Base-by-base conservation (phyloP, 2,329 filamentous ascomycete species). In the Erysiphe pulchra region DNA sequence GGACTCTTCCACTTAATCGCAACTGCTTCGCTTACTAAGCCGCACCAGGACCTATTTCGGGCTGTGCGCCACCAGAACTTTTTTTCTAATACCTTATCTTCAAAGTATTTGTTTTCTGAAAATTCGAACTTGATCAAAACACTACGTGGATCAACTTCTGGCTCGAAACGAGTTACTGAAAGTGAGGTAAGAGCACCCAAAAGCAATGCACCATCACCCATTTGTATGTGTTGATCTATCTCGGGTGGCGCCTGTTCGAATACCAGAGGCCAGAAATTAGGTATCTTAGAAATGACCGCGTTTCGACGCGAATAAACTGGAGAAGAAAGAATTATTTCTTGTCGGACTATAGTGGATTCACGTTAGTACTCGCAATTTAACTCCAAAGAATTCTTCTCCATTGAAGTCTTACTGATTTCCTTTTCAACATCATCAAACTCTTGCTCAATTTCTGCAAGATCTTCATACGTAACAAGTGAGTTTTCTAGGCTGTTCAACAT, bases 191-290 rank as follows among this genome's bases (percentile, higher is more conserved):
- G 74, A 46, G 70, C 67, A 37, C 72, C 68, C 50, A 77, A 70
- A 48, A 95, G 71, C 50, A 90, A 65, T 9, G 71, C 70, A 13
- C 77, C 75, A 65, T 95, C 87, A 43, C 72, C 71, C 39, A 83
- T 80, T 59, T 84, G 77, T 59, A 95, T 80, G 68, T 78, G 85
- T 62, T 84, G 77, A 63, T 93, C 85, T 54, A 98, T 72, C 51
- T 93, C 84, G 42, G 72, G 69, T 1, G 86, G 85, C 2, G 81
- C 77, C 64, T 85, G 79, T 66, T 92, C 82, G 60, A 95, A 71
- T 47, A 94, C 86, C 48, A 92, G 73, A n/a, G 82, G 70, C 90
- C 90, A 95, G 73, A 95, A 98, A 65, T 82, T 75, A 54, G 75
- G 73, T 57, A 94, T 86, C 57, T 77, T 68, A 51, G 71, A 62